Evolutionary conservation across 1,284 basidiomycete genomes (phyloP).

Genomic region (Macrocystidia cucumis): DNA sequence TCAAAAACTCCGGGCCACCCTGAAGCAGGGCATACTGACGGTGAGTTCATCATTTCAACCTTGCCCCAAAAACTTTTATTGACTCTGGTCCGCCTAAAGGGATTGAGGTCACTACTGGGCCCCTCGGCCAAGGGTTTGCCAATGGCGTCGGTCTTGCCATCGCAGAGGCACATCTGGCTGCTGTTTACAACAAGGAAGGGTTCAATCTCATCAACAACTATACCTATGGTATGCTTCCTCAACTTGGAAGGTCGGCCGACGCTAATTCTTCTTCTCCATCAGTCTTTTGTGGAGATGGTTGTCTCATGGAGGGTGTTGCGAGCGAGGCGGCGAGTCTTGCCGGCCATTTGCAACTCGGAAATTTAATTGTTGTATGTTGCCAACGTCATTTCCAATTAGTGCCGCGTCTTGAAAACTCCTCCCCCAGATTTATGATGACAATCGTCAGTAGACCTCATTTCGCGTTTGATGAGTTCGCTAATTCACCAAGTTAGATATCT

Average conservation of each 20-base stretch:
- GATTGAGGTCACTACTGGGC: slow-evolving; percentile 94
- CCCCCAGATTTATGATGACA: slow-evolving; percentile 79
- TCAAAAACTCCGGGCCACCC: slow-evolving; percentile 92
- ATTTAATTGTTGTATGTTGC: slow-evolving; percentile 75
- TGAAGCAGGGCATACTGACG: slow-evolving; percentile 83
- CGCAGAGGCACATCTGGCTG: slow-evolving; percentile 85
- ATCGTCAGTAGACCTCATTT: slow-evolving; percentile 44
- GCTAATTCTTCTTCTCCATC: slow-evolving; percentile 11
- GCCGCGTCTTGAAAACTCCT: slow-evolving; percentile 6
- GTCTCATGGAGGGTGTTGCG: slow-evolving; percentile 93
- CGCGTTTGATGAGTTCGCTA: background rate
- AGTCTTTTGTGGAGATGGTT: slow-evolving; percentile 93
- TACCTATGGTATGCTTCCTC: slow-evolving; percentile 61
- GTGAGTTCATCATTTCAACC: slow-evolving; percentile 23
- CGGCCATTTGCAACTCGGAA: slow-evolving; percentile 89
- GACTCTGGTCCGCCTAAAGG: slow-evolving; percentile 26
- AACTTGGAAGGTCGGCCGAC: slow-evolving; percentile 1
- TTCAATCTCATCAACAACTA: slow-evolving; percentile 86
- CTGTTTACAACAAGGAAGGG: slow-evolving; percentile 83
- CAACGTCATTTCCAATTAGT: slow-evolving; percentile 7
- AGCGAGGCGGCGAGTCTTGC: slow-evolving; percentile 89
- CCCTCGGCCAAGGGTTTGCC: slow-evolving; percentile 90
- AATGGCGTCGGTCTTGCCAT: slow-evolving; percentile 93
- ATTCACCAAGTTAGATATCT: slow-evolving; percentile 59
- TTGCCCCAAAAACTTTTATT: slow-evolving; percentile 5